phyloP scores from a whole-genome alignment of 768 basidiomycete species.

The Termitomyces sp. region DNA sequence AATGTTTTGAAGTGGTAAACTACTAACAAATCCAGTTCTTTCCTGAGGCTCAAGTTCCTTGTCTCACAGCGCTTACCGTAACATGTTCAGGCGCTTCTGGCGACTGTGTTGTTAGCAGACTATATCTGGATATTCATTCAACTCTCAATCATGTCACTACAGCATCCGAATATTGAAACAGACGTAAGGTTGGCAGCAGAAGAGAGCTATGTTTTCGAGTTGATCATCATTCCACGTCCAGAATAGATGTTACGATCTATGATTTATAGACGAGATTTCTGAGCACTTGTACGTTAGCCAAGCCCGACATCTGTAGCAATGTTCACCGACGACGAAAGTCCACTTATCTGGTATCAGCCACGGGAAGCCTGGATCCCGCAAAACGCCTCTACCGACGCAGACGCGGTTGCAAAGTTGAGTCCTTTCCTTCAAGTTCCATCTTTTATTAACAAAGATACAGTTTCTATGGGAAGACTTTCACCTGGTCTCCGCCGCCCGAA shows the following conservation, averaged over 20 bases:
- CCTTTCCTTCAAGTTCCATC: too few relatives aligned
- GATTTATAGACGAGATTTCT: not conserved
- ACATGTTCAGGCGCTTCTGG: too few relatives aligned
- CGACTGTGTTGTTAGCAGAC: too few relatives aligned
- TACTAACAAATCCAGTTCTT: too few relatives aligned
- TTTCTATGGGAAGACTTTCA: not conserved
- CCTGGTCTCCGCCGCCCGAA: not conserved
- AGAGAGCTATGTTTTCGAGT: not conserved
- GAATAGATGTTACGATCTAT: not conserved
- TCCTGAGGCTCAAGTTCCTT: too few relatives aligned
- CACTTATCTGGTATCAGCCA: not conserved
- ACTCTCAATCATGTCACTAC: too few relatives aligned
- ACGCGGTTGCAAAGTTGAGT: not conserved
- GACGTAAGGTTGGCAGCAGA: not conserved
- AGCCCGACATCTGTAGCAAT: not conserved
- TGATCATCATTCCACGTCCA: not conserved
- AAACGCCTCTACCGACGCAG: not conserved
- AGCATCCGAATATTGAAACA: not conserved
- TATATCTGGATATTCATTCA: not conserved
- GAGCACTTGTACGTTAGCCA: not conserved
- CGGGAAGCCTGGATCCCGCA: not conserved
- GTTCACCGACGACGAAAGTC: slow-evolving; percentile 4
- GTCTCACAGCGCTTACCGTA: too few relatives aligned
- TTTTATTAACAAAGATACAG: not conserved
- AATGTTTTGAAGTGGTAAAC: too few relatives aligned